Percentiles rank a stretch among this genome's conserved stretches.
These are phyloP conservation scores for Kwoniella europaea DNA, from an alignment of 768 basidiomycete species.

Conservation along the genomic window DNA sequence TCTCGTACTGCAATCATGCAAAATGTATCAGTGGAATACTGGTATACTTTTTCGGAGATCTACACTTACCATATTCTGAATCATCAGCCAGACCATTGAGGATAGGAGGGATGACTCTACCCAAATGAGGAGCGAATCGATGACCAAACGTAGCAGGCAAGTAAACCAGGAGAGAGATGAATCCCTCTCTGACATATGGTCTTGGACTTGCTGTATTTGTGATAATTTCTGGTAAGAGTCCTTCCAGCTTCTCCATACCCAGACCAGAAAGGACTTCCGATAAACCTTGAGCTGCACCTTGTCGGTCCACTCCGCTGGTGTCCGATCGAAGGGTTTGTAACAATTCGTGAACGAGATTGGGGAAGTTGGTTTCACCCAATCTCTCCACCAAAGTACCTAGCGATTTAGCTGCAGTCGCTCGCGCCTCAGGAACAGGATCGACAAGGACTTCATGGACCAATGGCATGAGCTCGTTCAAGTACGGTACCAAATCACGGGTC, in stretches of 20 bases:
- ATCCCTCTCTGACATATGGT: constrained; percentile 92
- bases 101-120: constrained; percentile 91
- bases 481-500: constrained; percentile 81
- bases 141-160: constrained; percentile 94
- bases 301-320: constrained; percentile 91
- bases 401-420: constrained; percentile 95
- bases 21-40: too few species aligned
- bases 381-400: constrained; percentile 96
- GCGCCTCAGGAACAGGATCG: constrained; percentile 96
- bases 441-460: constrained; percentile 89
- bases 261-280: constrained; percentile 93
- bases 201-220: constrained; percentile 85
- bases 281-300: constrained; percentile 96
- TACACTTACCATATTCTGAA: constrained; percentile 71
- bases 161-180: constrained; percentile 96
- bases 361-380: constrained; percentile 91
- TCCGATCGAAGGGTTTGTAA: constrained; percentile 87
- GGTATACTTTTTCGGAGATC: too few species aligned
- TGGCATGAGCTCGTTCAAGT: constrained; percentile 84
- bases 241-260: constrained; percentile 95
- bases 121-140: constrained; percentile 93
- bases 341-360: constrained; percentile 88
- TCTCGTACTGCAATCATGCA: constrained; percentile 69
- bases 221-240: constrained; percentile 90
- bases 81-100: constrained; percentile 86